Conservation (phyloP, 2,329 filamentous ascomycete species). For the Fusarium sp. region DNA sequence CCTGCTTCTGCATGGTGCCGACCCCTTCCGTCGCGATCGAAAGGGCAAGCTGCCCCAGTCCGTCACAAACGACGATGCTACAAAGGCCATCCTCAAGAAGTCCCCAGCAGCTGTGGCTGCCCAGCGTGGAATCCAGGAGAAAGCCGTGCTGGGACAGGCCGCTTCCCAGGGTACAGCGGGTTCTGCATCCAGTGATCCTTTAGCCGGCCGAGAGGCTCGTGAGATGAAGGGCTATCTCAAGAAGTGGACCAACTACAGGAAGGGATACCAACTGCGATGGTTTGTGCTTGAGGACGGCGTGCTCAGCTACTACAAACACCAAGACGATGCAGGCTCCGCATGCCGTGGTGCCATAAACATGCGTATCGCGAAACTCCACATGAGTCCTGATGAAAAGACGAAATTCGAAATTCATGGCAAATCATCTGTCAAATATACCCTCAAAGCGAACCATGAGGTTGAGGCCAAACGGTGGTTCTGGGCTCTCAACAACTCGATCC, state of each 20-base stretch:
- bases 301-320: conserved; percentile 98
- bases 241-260: conserved; percentile 99
- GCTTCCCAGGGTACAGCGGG: conserved; percentile 64
- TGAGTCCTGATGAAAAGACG: conserved; percentile 97
- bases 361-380: conserved; percentile 92
- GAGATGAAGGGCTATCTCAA: conserved; percentile 99
- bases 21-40: conserved; percentile 93
- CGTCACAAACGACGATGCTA: conserved; percentile 93
- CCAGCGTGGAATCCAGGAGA: conserved; percentile 95
- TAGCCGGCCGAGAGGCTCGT: conserved; percentile 84
- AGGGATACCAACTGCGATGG: conserved; percentile 96
- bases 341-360: conserved; percentile 99
- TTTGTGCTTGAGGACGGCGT: conserved; percentile 98
- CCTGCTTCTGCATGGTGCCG: conserved; percentile 90
- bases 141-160: conserved; percentile 86
- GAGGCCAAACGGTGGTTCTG: conserved; percentile 99
- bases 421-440: conserved; percentile 96
- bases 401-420: conserved; percentile 98
- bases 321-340: conserved; percentile 95
- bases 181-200: conserved; percentile 65
- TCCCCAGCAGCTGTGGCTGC: conserved; percentile 94
- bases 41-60: conserved; percentile 97
- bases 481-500: conserved; percentile 98
- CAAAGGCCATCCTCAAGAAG: conserved; percentile 87
- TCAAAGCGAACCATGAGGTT: conserved; percentile 97